phyloP scores from a whole-genome alignment of 2,329 filamentous ascomycete species.

The Keithomyces neogunnii region DNA sequence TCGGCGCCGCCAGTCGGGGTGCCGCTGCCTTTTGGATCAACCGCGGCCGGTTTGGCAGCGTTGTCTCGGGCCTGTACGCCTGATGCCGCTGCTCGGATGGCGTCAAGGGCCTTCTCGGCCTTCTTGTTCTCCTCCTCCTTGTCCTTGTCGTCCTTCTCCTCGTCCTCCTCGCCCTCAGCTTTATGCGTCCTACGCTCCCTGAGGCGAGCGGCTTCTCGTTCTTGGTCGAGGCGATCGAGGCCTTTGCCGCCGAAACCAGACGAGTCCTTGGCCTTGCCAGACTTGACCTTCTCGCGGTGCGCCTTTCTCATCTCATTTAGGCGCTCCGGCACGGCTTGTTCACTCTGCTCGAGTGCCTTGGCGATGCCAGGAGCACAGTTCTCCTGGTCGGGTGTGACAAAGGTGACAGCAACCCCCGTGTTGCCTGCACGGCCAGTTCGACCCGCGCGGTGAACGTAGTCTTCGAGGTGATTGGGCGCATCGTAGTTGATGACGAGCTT shows the following conservation, averaged over 20 bases:
- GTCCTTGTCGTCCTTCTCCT: constrained; percentile 74
- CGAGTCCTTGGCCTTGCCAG: constrained; percentile 80
- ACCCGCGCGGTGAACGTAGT: constrained; percentile 91
- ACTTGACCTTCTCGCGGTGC: constrained; percentile 85
- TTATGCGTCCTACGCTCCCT: constrained; percentile 86
- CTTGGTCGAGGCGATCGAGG: constrained; percentile 81
- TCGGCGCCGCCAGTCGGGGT: constrained; percentile 49
- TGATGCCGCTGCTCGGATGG: constrained; percentile 55
- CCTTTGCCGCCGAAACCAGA: constrained; percentile 94
- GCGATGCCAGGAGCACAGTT: constrained; percentile 81
- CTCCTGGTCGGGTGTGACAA: constrained; percentile 85
- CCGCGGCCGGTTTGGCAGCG: constrained; percentile 28
- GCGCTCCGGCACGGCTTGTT: constrained; percentile 68
- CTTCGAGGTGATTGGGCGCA: constrained; percentile 86
- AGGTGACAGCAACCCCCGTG: constrained; percentile 89
- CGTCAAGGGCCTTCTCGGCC: constrained; percentile 57
- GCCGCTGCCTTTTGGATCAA: constrained; percentile 30
- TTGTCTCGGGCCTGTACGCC: constrained; percentile 44
- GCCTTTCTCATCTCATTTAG: constrained; percentile 57
- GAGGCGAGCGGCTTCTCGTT: constrained; percentile 77
- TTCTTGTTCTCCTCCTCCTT: constrained; percentile 67
- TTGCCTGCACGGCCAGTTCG: constrained; percentile 93
- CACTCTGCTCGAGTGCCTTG: constrained; percentile 88
- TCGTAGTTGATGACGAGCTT: constrained; percentile 96
- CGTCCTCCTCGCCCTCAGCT: constrained; percentile 76